These are phyloP conservation scores for Carex scoparia DNA, from an alignment of 176 grass and related monocot species.

Conservation along the genomic window DNA sequence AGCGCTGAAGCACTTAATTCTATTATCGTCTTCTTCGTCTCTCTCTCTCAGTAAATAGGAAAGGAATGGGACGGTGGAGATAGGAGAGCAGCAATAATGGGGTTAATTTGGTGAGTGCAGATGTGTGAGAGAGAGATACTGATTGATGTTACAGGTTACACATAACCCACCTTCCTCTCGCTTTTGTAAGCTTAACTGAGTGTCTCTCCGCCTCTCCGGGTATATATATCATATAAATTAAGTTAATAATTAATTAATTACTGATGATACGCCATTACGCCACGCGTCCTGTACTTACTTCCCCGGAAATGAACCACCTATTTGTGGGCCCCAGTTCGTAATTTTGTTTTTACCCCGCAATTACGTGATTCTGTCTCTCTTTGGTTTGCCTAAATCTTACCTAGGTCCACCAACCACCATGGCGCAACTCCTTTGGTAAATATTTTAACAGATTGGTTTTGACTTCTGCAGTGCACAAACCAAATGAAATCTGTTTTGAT, in stretches of 20 bases:
- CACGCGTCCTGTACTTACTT: slow-evolving; percentile 2
- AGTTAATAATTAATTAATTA: neutral
- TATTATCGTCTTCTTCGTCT: neutral
- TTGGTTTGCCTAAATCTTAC: neutral
- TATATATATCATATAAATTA: neutral
- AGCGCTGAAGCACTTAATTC: neutral
- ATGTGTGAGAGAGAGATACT: slow-evolving; percentile 11
- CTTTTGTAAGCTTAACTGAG: too few species aligned
- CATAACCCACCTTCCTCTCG: neutral
- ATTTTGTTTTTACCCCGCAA: neutral
- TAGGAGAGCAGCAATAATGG: neutral
- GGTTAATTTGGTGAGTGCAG: too few species aligned
- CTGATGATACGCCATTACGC: neutral
- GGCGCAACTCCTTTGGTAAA: neutral
- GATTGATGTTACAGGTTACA: slow-evolving; percentile 9
- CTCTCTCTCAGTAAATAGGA: neutral
- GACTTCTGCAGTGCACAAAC: too few species aligned
- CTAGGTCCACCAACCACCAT: neutral
- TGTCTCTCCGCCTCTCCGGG: neutral
- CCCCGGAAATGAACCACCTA: neutral
- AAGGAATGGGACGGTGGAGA: neutral
- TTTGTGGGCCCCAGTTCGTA: neutral
- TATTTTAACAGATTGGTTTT: too few species aligned
- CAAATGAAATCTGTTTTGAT: too few species aligned
- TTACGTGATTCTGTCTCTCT: neutral